Evolutionary conservation across 768 basidiomycete genomes (phyloP), one percentile per base, ranked within the genome.

Genomic region (Panus rudis): DNA sequence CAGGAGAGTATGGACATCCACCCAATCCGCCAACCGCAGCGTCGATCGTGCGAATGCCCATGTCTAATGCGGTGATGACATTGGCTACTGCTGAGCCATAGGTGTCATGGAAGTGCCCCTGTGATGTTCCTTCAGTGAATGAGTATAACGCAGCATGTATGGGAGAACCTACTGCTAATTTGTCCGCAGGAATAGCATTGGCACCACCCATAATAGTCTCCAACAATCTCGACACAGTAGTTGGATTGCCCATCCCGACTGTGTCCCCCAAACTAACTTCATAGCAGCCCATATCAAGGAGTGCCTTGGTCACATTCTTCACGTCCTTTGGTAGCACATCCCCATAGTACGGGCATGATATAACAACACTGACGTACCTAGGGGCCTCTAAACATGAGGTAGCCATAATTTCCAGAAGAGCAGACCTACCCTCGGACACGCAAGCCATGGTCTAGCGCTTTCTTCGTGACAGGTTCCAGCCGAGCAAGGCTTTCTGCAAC

Each of bases 1-100:
- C 92, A 2, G 93, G 94, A 1, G 93, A 92, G 63, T 90, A 98
- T 3, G 93, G 93, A 56, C 94, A 97, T 14, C 93, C 92, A 3
- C 94, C 93, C 1, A 97, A 78, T 0, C 93, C 92, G 14, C 84
- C 91, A 14, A 96, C 79, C 1, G 85, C 81, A 2, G 86, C 71
- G 56, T 87, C 93, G 32, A 98, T 75, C 2, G 90, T 87, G 10
- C 81, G 74, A 11, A 97, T 64, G 13, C 92, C 93, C 39, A 80
- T 65, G 10, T 75, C 67, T 11, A 91, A 73, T 3, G 87, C 82
- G 4, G 78, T 65, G 31, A 89, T 63, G 13, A 87, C 79, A 52
- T 91, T 91, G 13, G 82, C 77, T 11, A 89, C 74, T 10, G 77
- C 90, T 22, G 84, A 85, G 3, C 90, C 91, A 53, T 79, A 92